Base-by-base conservation (phyloP, 148 eudicot species). In the Camellia lanceoleosa region DNA sequence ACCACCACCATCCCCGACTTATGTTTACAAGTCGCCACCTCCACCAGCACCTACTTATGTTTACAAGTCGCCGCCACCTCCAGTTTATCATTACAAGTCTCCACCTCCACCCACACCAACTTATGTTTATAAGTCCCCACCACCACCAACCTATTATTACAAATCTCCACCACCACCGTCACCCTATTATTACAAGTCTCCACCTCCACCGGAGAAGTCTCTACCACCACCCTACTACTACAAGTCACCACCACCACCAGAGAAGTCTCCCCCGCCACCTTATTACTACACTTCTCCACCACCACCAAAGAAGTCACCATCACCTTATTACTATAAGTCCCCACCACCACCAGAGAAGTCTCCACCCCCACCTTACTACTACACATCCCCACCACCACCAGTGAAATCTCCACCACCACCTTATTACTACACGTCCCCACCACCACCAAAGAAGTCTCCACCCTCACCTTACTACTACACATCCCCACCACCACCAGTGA, bases 41-140 rank as follows among this genome's bases (percentile, higher is more conserved):
- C 38, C 38, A 30, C 38, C 38, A 30, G 38, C 38, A 30, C 38
- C 38, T 30, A 30, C 38, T 30, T 30, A 30, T 30, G 1, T 30
- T 0, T 30, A 30, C 38, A 30, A 30, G 38, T 30, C 38, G 38
- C 38, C 38, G 38, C 38, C 38, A 30, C 38, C 38, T 30, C 38
- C 80, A 3, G 78, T 84, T 14, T 82, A 84, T 55, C 60, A 69
- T 55, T 86, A 86, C 69, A 82, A 80, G 73, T 84, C 88, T 47
- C 88, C 88, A 41, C 88, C 86, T 5, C 86, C 86, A 15, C 79
- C 86, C 18, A 52, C 87, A 78, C 84, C 83, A 0, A 46, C 84
- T 14, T 84, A 84, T 43, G 4, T 19, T 7, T 84, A 86, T 71
- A 83, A 79, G 43, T 86, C 88, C 4, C 88, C 88, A 11, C 88